Conservation (phyloP, 2,329 filamentous ascomycete species). For the Ambrosiella cleistominuta region DNA sequence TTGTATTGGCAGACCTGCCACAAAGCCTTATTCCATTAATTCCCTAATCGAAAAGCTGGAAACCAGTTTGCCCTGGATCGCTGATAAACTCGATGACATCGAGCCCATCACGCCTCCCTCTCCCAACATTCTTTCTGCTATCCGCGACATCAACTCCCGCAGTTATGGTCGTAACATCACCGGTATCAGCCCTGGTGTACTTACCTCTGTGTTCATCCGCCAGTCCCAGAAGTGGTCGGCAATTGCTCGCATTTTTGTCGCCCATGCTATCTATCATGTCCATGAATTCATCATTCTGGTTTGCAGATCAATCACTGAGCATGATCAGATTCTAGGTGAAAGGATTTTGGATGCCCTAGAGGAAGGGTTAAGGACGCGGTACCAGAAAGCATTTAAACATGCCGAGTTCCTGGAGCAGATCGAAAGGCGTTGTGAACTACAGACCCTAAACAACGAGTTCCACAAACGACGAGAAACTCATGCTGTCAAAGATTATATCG, state of each 20-base stretch:
- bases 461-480: neutral
- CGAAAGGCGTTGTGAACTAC: constrained; percentile 18
- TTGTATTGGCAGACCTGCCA: neutral
- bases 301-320: constrained; percentile 14
- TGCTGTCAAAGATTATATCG: neutral
- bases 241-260: constrained; percentile 17
- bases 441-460: constrained; percentile 17
- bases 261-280: constrained; percentile 17
- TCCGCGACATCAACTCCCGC: constrained; percentile 14
- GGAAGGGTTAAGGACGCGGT: constrained; percentile 15
- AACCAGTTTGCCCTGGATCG: too few species aligned
- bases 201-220: constrained; percentile 16
- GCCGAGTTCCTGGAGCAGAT: constrained; percentile 16
- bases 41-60: neutral
- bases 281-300: constrained; percentile 18
- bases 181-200: constrained; percentile 14
- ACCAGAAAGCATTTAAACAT: constrained; percentile 16
- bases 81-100: too few species aligned
- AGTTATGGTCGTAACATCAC: constrained; percentile 17
- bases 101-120: neutral
- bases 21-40: neutral
- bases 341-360: constrained; percentile 16
- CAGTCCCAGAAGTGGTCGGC: constrained; percentile 19
- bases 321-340: constrained; percentile 10
- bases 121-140: constrained; percentile 16